Evolutionary conservation across 495 filamentous ascomycete species (phyloP).

Genomic region (Xylaria flabelliformis): DNA sequence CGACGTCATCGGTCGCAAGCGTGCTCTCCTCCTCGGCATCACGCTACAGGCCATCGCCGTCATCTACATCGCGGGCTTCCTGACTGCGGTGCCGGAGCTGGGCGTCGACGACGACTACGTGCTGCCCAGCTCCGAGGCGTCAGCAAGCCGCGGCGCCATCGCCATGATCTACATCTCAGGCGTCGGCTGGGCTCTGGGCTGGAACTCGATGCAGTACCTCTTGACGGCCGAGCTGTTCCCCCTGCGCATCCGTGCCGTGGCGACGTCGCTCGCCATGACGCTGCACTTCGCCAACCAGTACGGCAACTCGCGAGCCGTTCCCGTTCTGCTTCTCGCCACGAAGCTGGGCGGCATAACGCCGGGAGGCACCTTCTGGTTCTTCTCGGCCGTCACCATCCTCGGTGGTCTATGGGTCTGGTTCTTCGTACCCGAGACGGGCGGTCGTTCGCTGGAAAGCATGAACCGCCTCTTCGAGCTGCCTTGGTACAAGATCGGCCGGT

Average conservation of each 20-base stretch:
- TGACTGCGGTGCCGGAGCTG: conserved; percentile 58
- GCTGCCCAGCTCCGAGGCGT: conserved; percentile 40
- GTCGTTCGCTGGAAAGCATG: conserved; percentile 68
- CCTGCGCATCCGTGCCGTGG: conserved; percentile 59
- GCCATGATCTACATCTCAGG: conserved; percentile 72
- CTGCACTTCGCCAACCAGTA: conserved; percentile 79
- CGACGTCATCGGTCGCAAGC: conserved; percentile 75
- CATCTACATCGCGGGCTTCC: conserved; percentile 72
- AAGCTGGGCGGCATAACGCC: conserved; percentile 54
- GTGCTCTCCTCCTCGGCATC: conserved; percentile 69
- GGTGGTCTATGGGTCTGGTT: conserved; percentile 65
- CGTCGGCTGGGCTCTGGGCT: conserved; percentile 74
- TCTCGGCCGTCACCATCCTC: conserved; percentile 65
- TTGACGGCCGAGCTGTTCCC: conserved; percentile 79
- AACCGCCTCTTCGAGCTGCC: conserved; percentile 71
- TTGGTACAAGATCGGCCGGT: conserved; percentile 68
- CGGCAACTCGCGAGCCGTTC: conserved; percentile 65
- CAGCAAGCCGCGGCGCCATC: conserved; percentile 61
- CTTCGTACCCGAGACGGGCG: conserved; percentile 71
- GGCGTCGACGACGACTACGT: conserved; percentile 45
- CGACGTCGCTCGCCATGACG: conserved; percentile 58
- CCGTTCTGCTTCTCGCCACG: conserved; percentile 60
- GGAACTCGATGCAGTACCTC: conserved; percentile 79
- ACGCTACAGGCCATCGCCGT: conserved; percentile 66
- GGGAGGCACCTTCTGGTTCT: conserved; percentile 70